Evolutionary conservation across 2,329 filamentous ascomycete species (phyloP).

Genomic region (Ascochyta rabiei): DNA sequence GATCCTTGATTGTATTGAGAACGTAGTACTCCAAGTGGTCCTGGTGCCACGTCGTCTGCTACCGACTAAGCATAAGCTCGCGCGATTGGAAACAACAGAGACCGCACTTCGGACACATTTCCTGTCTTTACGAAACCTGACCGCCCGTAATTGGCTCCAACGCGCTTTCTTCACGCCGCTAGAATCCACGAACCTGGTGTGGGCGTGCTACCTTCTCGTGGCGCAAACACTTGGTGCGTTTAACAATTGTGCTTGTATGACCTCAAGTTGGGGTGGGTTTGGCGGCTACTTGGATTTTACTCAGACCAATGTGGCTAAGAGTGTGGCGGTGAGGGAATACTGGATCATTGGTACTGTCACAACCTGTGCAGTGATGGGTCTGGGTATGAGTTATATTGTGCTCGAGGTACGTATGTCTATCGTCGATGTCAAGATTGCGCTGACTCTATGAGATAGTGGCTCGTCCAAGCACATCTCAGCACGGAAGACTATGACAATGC

Average conservation of each 20-base stretch:
- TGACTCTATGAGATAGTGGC: conserved; percentile 30
- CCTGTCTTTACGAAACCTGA: conserved; percentile 9
- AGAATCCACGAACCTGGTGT: conserved; percentile 45
- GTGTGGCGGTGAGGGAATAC: conserved; percentile 26
- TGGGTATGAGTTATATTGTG: conserved; percentile 42
- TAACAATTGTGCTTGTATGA: conserved; percentile 50
- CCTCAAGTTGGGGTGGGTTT: conserved; percentile 40
- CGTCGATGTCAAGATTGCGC: background rate
- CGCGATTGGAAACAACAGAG: background rate
- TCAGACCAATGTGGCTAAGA: conserved; percentile 34
- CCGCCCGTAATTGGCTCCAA: conserved; percentile 28
- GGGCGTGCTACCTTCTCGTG: conserved; percentile 47
- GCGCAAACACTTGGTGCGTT: conserved; percentile 51
- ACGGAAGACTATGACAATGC: conserved; percentile 36
- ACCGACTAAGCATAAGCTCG: conserved; percentile 5
- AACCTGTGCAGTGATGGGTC: conserved; percentile 33
- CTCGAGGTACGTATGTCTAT: conserved; percentile 25
- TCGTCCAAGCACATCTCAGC: conserved; percentile 41
- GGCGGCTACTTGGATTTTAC: conserved; percentile 51
- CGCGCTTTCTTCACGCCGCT: conserved; percentile 39
- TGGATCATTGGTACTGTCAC: conserved; percentile 41
- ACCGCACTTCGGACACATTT: conserved; percentile 9
- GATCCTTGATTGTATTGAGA: conserved; percentile 2
- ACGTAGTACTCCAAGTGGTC: background rate
- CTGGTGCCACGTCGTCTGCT: conserved; percentile 8